Evolutionary conservation across 257 asterid genomes (phyloP).

Genomic region (Cordia subcordata): DNA sequence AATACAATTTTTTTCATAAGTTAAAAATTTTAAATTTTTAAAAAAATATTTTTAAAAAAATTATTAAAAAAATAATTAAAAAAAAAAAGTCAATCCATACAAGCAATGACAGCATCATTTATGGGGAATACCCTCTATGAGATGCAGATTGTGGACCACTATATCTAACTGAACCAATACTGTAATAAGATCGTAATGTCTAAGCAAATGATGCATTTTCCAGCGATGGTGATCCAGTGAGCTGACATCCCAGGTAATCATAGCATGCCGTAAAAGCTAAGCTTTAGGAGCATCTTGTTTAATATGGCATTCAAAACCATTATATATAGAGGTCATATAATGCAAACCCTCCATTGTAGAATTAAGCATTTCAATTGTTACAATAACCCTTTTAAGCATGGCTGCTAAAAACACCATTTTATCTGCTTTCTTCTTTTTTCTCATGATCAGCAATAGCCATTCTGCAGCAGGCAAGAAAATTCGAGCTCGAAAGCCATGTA

Average conservation of each 20-base stretch:
- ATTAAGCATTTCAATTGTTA: background rate
- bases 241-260: background rate
- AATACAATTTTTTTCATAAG: too few species aligned
- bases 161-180: background rate
- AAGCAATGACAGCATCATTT: too few species aligned
- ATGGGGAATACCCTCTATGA: too few species aligned
- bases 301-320: background rate
- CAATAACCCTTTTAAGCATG: background rate
- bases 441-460: constrained; percentile 2
- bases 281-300: background rate
- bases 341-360: background rate
- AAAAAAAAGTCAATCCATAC: too few species aligned
- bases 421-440: constrained; percentile 2
- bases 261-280: constrained; percentile 16
- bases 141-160: too few species aligned
- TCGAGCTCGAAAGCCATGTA: constrained; percentile 25
- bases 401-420: constrained; percentile 7
- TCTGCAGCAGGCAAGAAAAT: background rate
- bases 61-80: too few species aligned
- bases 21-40: too few species aligned
- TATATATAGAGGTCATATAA: background rate
- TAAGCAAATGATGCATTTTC: constrained; percentile 10
- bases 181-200: constrained; percentile 9
- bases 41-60: too few species aligned
- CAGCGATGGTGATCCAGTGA: background rate